Percentiles rank a stretch among this genome's conserved stretches.
phyloP scores from a whole-genome alignment of 106 monocot genomes.

The Amphibolis antarctica region DNA sequence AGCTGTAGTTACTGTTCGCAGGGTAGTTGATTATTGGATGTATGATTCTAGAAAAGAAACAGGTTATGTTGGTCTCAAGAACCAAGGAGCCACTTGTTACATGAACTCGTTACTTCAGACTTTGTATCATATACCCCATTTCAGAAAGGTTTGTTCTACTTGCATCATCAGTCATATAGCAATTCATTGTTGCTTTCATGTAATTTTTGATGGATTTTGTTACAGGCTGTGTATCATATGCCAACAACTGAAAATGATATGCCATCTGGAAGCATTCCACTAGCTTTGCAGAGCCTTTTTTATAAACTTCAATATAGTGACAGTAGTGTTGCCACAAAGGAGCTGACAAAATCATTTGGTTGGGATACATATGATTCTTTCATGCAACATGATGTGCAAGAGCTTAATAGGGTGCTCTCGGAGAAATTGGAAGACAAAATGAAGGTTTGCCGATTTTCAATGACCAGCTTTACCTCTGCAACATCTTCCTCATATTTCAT shows the following conservation, averaged over 20 bases:
- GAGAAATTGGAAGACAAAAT: slow-evolving; percentile 95
- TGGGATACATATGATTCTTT: slow-evolving; percentile 95
- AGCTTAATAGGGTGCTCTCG: slow-evolving; percentile 75
- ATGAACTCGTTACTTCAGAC: slow-evolving; percentile 99
- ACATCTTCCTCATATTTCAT: background rate
- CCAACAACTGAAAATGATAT: slow-evolving; percentile 93
- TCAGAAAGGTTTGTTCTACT: slow-evolving; percentile 64
- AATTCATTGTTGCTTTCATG: too few species aligned
- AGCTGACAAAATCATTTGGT: slow-evolving; percentile 90
- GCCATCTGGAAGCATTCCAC: slow-evolving; percentile 81
- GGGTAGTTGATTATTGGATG: slow-evolving; percentile 82
- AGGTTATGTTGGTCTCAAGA: slow-evolving; percentile 97
- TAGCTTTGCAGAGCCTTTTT: slow-evolving; percentile 82
- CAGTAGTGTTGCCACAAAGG: slow-evolving; percentile 81
- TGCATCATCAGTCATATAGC: too few species aligned
- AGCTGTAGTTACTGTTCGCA: slow-evolving; percentile 90
- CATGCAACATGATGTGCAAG: slow-evolving; percentile 94
- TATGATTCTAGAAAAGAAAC: slow-evolving; percentile 99
- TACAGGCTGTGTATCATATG: slow-evolving; percentile 75
- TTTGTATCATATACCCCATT: slow-evolving; percentile 90
- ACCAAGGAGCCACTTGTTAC: slow-evolving; percentile 98
- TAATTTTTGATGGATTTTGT: too few species aligned
- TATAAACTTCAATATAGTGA: slow-evolving; percentile 87
- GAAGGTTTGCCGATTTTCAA: slow-evolving; percentile 29
- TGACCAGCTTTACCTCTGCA: background rate